Evolutionary conservation across 176 grass and related monocot species (phyloP).

Genomic region (Oryza nivara): DNA sequence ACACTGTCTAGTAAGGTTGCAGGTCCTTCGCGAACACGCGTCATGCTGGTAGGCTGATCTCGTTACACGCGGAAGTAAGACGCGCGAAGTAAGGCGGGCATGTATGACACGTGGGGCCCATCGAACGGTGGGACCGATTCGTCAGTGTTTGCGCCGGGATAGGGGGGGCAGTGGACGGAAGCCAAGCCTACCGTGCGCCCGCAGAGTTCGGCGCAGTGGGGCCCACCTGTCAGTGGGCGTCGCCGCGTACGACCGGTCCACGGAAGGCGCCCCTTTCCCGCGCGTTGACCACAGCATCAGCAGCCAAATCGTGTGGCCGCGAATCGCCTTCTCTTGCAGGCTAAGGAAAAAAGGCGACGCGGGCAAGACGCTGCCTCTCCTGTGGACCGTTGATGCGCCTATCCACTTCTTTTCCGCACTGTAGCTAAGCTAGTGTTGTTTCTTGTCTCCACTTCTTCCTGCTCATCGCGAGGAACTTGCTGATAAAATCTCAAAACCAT

Average conservation of each 20-base stretch:
- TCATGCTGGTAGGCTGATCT: neutral
- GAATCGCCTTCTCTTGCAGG: constrained; percentile 14
- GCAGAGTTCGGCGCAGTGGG: neutral
- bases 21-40: neutral
- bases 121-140: rapidly evolving
- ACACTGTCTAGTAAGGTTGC: rapidly evolving
- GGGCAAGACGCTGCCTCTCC: constrained; percentile 22
- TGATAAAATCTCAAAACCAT: neutral
- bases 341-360: constrained; percentile 38
- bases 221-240: neutral
- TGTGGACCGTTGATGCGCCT: neutral
- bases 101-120: constrained; percentile 31
- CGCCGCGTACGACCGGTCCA: too few relatives aligned
- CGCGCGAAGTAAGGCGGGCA: too few relatives aligned
- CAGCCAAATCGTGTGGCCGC: neutral
- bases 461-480: neutral
- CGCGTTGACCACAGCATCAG: neutral
- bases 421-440: neutral
- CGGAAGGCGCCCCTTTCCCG: too few relatives aligned
- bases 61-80: constrained; percentile 1
- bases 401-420: neutral
- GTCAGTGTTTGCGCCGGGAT: neutral
- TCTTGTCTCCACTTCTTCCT: neutral
- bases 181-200: too few relatives aligned
- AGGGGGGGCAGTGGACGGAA: too few relatives aligned